Percentiles rank a stretch among this genome's conserved stretches.
These are phyloP conservation scores for Pyrus hybrid DNA, from an alignment of 331 rosid species.

Conservation along the genomic window DNA sequence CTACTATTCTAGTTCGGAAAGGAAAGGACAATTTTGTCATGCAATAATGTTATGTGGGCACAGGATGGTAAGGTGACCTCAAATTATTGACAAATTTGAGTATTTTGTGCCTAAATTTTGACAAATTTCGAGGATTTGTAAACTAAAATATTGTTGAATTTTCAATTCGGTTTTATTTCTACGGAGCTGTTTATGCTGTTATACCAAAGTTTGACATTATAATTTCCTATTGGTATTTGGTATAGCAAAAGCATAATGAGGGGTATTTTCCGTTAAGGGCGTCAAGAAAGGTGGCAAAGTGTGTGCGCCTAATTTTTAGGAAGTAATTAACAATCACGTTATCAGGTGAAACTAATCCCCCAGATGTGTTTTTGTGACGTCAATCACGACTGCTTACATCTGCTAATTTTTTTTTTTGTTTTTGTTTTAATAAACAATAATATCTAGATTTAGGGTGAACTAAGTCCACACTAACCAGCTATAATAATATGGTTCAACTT, in stretches of 20 bases:
- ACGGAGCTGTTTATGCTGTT: slow-evolving; percentile 36
- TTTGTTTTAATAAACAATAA: no score
- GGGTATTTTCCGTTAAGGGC: background rate
- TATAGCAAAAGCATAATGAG: background rate
- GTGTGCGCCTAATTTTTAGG: background rate
- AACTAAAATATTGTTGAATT: background rate
- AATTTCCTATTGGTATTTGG: background rate
- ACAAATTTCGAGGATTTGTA: slow-evolving; percentile 1
- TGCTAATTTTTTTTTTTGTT: background rate
- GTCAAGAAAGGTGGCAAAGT: background rate
- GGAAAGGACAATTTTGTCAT: background rate
- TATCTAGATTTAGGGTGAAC: no score
- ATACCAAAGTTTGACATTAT: slow-evolving; percentile 43
- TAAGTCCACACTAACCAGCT: no score
- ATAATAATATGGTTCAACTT: background rate
- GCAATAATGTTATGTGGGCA: slow-evolving; percentile 1
- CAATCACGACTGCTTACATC: background rate
- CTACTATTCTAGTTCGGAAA: background rate
- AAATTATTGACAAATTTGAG: slow-evolving; percentile 2
- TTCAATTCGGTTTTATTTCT: background rate
- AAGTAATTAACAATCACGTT: background rate
- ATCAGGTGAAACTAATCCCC: background rate
- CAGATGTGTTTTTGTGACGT: background rate
- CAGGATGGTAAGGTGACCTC: background rate
- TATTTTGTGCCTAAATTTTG: slow-evolving; percentile 5